Conservation (phyloP, 306 rosid genomes). For the Chamaecrista fasciculata region DNA sequence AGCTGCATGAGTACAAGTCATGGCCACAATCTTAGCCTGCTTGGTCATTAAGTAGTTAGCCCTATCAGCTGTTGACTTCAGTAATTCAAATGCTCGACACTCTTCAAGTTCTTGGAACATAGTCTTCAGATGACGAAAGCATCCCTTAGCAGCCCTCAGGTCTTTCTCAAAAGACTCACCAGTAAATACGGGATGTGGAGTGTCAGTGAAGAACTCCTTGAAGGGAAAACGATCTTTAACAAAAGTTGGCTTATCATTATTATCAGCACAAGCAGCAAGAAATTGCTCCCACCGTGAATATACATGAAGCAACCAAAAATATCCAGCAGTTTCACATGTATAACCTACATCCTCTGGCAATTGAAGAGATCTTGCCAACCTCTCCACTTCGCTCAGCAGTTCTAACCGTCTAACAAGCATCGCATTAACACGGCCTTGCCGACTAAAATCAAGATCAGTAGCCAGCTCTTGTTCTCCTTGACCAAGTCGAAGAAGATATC, state of each 20-base stretch:
- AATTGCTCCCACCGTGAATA: conserved; percentile 98
- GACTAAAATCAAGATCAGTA: conserved; percentile 96
- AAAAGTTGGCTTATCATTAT: conserved; percentile 62
- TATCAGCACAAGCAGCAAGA: conserved; percentile 73
- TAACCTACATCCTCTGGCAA: conserved; percentile 98
- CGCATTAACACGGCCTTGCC: conserved; percentile 98
- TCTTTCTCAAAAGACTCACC: conserved; percentile 90
- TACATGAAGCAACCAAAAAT: conserved; percentile 98
- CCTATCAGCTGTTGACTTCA: conserved; percentile 96
- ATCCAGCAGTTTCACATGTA: conserved; percentile 98
- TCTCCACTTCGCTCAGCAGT: conserved; percentile 87
- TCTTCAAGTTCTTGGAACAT: conserved; percentile 99
- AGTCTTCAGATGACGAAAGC: conserved; percentile 86
- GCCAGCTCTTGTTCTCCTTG: conserved; percentile 99
- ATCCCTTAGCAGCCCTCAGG: conserved; percentile 85
- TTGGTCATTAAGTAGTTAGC: conserved; percentile 97
- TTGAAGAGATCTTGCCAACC: conserved; percentile 92
- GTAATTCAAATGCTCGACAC: conserved; percentile 92
- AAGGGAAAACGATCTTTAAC: conserved; percentile 90
- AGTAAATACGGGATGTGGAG: conserved; percentile 65
- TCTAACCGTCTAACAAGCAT: conserved; percentile 93
- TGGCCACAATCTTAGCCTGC: conserved; percentile 99
- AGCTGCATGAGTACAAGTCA: conserved; percentile 99
- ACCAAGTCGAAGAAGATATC: conserved; percentile 99
- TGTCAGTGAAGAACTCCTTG: conserved; percentile 78